These are phyloP conservation scores for Hemileccinum rubropunctum DNA, from an alignment of 768 basidiomycete genomes.

Conservation along the genomic window DNA sequence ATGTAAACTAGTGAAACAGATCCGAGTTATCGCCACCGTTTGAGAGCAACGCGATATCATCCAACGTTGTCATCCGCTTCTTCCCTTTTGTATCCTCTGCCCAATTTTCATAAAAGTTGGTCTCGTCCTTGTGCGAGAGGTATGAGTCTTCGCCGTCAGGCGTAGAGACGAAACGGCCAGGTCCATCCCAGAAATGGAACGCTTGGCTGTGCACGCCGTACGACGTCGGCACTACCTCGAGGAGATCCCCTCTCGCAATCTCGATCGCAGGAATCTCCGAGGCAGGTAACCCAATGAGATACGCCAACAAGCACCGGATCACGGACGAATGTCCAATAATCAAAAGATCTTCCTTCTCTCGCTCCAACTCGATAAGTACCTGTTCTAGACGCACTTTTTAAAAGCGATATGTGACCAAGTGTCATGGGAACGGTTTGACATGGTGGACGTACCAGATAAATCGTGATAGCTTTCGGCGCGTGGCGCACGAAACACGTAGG, in stretches of 20 bases:
- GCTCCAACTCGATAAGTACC: slow-evolving; percentile 88
- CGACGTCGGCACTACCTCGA: slow-evolving; percentile 87
- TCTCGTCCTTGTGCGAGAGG: slow-evolving; percentile 51
- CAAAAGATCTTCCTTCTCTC: slow-evolving; percentile 89
- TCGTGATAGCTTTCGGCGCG: slow-evolving; percentile 98
- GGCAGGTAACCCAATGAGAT: slow-evolving; percentile 90
- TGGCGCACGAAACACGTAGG: slow-evolving; percentile 88
- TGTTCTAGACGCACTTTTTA: slow-evolving; percentile 91
- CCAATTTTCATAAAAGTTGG: slow-evolving; percentile 88
- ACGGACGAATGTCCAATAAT: slow-evolving; percentile 98
- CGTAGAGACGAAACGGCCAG: slow-evolving; percentile 53
- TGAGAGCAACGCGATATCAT: slow-evolving; percentile 29
- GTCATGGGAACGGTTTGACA: not conserved
- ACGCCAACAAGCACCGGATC: slow-evolving; percentile 92
- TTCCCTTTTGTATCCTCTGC: slow-evolving; percentile 73
- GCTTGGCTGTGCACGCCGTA: slow-evolving; percentile 90
- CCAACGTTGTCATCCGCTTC: slow-evolving; percentile 37
- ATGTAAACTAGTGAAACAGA: slow-evolving; percentile 7
- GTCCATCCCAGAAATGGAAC: slow-evolving; percentile 91
- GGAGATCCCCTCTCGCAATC: slow-evolving; percentile 92
- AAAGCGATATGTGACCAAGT: not conserved
- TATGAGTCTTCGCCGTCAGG: slow-evolving; percentile 31
- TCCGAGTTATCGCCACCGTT: slow-evolving; percentile 8
- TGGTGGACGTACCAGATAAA: slow-evolving; percentile 57
- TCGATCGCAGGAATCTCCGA: slow-evolving; percentile 98